phyloP scores from a whole-genome alignment of 495 filamentous ascomycete genomes.

The Xylaria scruposa region DNA sequence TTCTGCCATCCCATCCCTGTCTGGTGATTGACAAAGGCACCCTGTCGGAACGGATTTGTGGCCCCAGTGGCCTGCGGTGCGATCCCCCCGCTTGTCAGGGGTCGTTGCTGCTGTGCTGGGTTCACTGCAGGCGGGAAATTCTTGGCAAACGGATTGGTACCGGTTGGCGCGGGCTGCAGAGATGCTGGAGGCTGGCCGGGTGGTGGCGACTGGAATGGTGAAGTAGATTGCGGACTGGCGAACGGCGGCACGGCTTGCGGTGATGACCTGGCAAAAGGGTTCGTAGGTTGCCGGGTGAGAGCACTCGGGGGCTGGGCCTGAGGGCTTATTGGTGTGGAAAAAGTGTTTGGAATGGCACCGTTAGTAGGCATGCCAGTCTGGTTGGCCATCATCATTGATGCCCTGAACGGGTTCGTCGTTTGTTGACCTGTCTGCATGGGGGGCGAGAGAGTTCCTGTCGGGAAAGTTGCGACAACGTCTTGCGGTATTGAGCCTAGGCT shows the following conservation, averaged over 20 bases:
- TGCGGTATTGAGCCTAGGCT: slow-evolving; percentile 69
- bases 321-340: slow-evolving; percentile 41
- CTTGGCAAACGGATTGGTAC: slow-evolving; percentile 75
- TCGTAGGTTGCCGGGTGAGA: slow-evolving; percentile 73
- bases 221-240: slow-evolving; percentile 52
- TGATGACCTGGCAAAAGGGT: slow-evolving; percentile 77
- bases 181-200: slow-evolving; percentile 55
- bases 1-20: slow-evolving; percentile 89
- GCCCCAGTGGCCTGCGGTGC: slow-evolving; percentile 77
- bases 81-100: slow-evolving; percentile 55
- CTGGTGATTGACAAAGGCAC: slow-evolving; percentile 82
- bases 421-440: slow-evolving; percentile 55
- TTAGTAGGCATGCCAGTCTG: slow-evolving; percentile 52
- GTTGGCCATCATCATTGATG: slow-evolving; percentile 75
- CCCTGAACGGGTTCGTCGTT: slow-evolving; percentile 85
- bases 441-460: slow-evolving; percentile 42
- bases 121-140: slow-evolving; percentile 47
- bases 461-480: slow-evolving; percentile 62
- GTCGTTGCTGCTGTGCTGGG: slow-evolving; percentile 36
- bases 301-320: slow-evolving; percentile 42
- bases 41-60: slow-evolving; percentile 94
- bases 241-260: slow-evolving; percentile 55
- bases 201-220: slow-evolving; percentile 58
- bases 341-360: slow-evolving; percentile 28
- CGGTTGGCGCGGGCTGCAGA: slow-evolving; percentile 67